These are phyloP conservation scores for Smittium culicis DNA, from an alignment of 371 early-diverging fungal genomes.

Conservation along the genomic window DNA sequence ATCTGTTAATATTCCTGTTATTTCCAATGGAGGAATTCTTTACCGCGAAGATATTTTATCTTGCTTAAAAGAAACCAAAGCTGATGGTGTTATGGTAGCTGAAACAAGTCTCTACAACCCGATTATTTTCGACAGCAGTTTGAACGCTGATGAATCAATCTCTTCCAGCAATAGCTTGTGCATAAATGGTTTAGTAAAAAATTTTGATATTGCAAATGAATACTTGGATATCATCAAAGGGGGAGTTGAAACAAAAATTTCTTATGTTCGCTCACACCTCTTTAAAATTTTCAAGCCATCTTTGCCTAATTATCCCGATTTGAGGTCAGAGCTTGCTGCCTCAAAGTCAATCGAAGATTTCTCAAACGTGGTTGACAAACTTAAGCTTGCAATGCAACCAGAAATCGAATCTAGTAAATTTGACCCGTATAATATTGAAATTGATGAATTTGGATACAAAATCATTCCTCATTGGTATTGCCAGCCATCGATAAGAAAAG, in stretches of 20 bases:
- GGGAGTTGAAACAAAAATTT: slow-evolving; percentile 38
- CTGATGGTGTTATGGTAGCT: slow-evolving; percentile 93
- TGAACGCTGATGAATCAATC: too few species aligned
- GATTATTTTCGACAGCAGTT: slow-evolving; percentile 52
- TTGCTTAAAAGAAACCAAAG: slow-evolving; percentile 81
- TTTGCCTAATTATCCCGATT: slow-evolving; percentile 59
- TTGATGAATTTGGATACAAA: slow-evolving; percentile 27
- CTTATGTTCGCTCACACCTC: slow-evolving; percentile 69
- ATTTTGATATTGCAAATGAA: slow-evolving; percentile 67
- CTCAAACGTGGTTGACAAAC: neutral
- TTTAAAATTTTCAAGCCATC: slow-evolving; percentile 87
- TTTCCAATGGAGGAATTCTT: slow-evolving; percentile 96
- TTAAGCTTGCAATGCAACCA: neutral
- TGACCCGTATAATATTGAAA: slow-evolving; percentile 15
- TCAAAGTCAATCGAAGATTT: slow-evolving; percentile 47
- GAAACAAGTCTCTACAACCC: slow-evolving; percentile 91
- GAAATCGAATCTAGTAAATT: slow-evolving; percentile 22
- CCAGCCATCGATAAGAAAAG: slow-evolving; percentile 29
- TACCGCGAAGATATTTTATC: slow-evolving; percentile 74
- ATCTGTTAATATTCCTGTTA: slow-evolving; percentile 76
- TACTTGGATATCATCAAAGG: slow-evolving; percentile 63
- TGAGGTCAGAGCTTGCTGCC: slow-evolving; percentile 53
- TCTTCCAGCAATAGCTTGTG: too few species aligned
- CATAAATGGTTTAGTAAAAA: too few species aligned
- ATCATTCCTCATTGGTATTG: slow-evolving; percentile 32